Evolutionary conservation across 2,329 filamentous ascomycete genomes (phyloP).

Genomic region (Calonectria hongkongensis): DNA sequence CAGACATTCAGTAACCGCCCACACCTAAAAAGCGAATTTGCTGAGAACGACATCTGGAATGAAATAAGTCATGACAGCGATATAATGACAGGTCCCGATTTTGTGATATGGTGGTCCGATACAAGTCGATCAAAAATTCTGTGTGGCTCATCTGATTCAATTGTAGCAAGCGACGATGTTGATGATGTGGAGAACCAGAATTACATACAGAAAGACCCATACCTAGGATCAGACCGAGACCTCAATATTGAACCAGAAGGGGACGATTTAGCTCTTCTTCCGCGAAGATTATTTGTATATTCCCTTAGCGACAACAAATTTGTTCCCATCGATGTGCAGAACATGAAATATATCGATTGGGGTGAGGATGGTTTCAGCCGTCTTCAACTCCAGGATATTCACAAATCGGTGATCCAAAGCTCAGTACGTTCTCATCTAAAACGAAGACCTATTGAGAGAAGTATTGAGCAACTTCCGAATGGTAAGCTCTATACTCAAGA

Average conservation of each 20-base stretch:
- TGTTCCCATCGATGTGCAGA: not conserved
- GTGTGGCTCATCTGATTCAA: not conserved
- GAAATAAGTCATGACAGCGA: not conserved
- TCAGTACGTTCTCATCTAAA: constrained; percentile 5
- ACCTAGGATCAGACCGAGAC: not conserved
- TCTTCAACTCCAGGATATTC: constrained; percentile 11
- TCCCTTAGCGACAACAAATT: not conserved
- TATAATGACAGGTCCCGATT: not conserved
- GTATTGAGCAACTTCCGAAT: not conserved
- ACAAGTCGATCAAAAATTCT: not conserved
- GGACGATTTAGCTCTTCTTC: constrained; percentile 23
- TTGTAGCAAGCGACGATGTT: not conserved
- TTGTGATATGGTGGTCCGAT: not conserved
- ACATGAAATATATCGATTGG: constrained; percentile 21
- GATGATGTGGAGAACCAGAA: too few relatives aligned
- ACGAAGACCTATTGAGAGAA: constrained; percentile 6
- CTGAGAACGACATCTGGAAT: not conserved
- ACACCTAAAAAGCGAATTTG: not conserved
- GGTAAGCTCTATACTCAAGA: constrained; percentile 15
- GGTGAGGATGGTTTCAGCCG: constrained; percentile 6
- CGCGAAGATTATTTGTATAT: constrained; percentile 8
- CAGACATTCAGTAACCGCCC: not conserved
- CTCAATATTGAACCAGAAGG: constrained; percentile 5
- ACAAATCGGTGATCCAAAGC: constrained; percentile 23
- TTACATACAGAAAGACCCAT: not conserved